Base-by-base conservation (phyloP, 2,329 filamentous ascomycete species). In the Lachnellula arida region DNA sequence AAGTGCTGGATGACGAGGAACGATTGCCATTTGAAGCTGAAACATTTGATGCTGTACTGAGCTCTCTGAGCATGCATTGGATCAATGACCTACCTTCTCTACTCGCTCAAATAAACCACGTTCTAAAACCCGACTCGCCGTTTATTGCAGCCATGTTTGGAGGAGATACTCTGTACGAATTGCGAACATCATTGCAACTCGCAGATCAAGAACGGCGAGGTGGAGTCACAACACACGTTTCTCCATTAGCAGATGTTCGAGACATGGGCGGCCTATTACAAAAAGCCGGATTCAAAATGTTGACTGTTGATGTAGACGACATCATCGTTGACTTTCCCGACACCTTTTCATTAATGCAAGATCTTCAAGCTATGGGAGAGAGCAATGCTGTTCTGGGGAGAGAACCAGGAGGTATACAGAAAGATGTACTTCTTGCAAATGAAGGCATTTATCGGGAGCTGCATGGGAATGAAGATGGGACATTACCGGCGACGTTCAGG, bases 141-240 rank as follows among this genome's bases (percentile, higher is more conserved):
- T 96, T 99, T 69, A 86, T 99, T 47, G 93, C 89, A 14, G 93
- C 93, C 63, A 99, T 99, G 92, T 86, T 96, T 58, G 94, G 94
- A 54, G 94, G 94, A 0, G 94, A 99, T 72, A 93, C 89, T 7
- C 79, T 99, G 1, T 99, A 87, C 70, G 94, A 99, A 76, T 80
- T 99, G 53, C 89, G 94, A 35, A 96, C 93, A 0, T 94, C 91
- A 35, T 78, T 99, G 14, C 94, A 99, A 73, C 80, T 99, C 2
- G 93, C 94, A 3, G 92, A 97, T 71, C 83, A 90, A 66, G 94
- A 99, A 68, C 81, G 93, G 15, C 81, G 89, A 19, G 94, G 94
- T n/a, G 94, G 94, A 28, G 88, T 99, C 49, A 89, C 88, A 6
- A 92, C 91, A 2, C 91, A 93, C 68, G 87, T 96, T 23, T 96